These are phyloP conservation scores for Sugiyamaella pinicola DNA, from an alignment of 1,139 yeast species.

Conservation along the genomic window DNA sequence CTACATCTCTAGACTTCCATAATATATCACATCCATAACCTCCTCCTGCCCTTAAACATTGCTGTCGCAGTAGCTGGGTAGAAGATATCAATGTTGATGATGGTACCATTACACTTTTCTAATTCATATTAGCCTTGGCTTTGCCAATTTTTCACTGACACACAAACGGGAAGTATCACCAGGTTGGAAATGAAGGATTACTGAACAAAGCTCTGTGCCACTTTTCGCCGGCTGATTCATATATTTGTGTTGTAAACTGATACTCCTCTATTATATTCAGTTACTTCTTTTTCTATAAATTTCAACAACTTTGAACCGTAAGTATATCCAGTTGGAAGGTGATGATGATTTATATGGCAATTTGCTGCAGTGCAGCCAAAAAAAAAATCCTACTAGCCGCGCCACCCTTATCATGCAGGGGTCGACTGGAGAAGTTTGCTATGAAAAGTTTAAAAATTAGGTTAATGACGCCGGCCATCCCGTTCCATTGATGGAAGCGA, in stretches of 20 bases:
- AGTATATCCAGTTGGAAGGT: no score
- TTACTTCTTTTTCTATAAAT: no score
- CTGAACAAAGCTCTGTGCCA: no score
- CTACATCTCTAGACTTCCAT: background rate
- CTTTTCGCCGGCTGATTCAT: no score
- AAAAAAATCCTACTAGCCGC: background rate
- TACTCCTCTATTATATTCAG: no score
- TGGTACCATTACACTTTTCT: background rate
- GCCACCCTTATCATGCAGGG: background rate
- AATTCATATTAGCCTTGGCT: constrained; percentile 3
- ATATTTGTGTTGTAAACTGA: no score
- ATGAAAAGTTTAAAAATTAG: background rate
- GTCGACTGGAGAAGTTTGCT: background rate
- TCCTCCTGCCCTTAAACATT: background rate
- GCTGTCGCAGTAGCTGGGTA: background rate
- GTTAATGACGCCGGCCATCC: no score
- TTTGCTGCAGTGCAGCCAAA: background rate
- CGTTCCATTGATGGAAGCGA: no score
- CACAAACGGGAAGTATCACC: no score
- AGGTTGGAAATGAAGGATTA: no score
- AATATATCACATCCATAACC: background rate
- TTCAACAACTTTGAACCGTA: no score
- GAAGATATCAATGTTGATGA: constrained; percentile 2
- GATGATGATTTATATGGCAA: no score
- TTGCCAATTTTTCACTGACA: background rate